A percentile compares a stretch with the other conserved stretches of the same genome.
Conservation (phyloP, 352 stramenopile species). For the Lagenidium sp. region DNA sequence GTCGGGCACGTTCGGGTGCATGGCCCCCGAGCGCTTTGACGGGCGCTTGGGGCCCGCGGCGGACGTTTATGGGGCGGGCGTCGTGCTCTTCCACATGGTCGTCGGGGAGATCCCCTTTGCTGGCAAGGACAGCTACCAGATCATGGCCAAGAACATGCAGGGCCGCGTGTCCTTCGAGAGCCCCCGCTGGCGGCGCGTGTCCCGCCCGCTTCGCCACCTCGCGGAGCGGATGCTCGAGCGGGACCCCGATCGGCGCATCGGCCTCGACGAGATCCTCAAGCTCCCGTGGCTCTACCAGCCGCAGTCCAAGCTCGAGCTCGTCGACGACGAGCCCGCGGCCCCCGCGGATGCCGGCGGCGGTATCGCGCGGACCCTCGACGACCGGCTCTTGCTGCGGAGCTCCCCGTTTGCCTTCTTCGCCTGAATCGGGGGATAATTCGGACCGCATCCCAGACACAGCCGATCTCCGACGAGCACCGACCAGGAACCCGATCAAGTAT, state of each 20-base stretch:
- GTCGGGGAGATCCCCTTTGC: constrained; percentile 35
- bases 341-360: too few species aligned
- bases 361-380: too few species aligned
- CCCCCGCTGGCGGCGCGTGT: constrained; percentile 28
- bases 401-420: constrained; percentile 15
- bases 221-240: constrained; percentile 43
- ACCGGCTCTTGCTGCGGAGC: constrained; percentile 9
- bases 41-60: constrained; percentile 30
- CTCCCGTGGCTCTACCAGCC: constrained; percentile 37
- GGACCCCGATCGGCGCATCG: constrained; percentile 31
- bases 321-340: constrained; percentile 1
- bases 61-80: constrained; percentile 51
- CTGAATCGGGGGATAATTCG: constrained; percentile 1
- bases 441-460: too few species aligned
- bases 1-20: constrained; percentile 46
- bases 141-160: constrained; percentile 60
- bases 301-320: constrained; percentile 10
- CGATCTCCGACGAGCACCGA: too few species aligned
- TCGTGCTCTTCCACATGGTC: constrained; percentile 61
- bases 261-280: constrained; percentile 40
- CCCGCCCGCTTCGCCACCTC: constrained; percentile 20
- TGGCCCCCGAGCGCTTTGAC: constrained; percentile 56
- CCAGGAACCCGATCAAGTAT: too few species aligned
- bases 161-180: constrained; percentile 33
- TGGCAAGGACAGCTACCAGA: constrained; percentile 28